Evolutionary conservation across 441 rosid species (phyloP), one percentile per base, ranked within the genome.

Genomic region (Erodium moschatum): DNA sequence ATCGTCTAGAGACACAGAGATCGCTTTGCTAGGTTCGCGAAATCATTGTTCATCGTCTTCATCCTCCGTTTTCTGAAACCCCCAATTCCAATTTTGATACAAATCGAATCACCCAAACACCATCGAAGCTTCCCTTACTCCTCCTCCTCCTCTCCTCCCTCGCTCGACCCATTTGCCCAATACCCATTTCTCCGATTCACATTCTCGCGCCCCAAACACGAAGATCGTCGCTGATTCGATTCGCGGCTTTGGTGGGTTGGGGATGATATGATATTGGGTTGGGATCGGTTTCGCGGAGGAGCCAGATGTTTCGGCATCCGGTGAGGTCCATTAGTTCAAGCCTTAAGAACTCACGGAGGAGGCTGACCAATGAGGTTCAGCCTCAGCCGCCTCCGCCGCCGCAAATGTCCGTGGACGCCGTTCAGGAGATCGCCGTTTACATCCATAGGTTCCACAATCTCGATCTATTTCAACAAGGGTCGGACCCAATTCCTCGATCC

Each of bases 381-480:
- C 27, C 63, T 44, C 50, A 44, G 44, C 44, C 44, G 44, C 44
- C 44, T 20, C 2, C 27, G 27, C 27, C 27, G 27, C 27, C 27
- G 27, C 27, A 0, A 2, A n/a, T n/a, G n/a, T n/a, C 54, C 54
- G 20, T 56, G 63, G 63, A 56, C 63, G 63, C 63, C 63, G 63
- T 56, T 56, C 63, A 56, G 63, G 63, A 56, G 63, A 56, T 56
- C 1, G 63, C 63, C 12, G 29, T 56, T 56, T 56, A 56, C 27
- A 19, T 56, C 63, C 63, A 56, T 20, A 18, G 63, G 63, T 56
- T 56, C 16, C 63, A 56, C 63, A 56, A 56, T 56, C 63, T 56
- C 24, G 63, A 56, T 27, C 63, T 56, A 3, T 56, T 56, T 6
- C 63, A 56, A 5, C 63, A 56, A 56, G 63, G 63, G 63, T 56